These are phyloP conservation scores for Styphnolobium japonicum DNA, from an alignment of 306 rosid genomes.

Conservation along the genomic window DNA sequence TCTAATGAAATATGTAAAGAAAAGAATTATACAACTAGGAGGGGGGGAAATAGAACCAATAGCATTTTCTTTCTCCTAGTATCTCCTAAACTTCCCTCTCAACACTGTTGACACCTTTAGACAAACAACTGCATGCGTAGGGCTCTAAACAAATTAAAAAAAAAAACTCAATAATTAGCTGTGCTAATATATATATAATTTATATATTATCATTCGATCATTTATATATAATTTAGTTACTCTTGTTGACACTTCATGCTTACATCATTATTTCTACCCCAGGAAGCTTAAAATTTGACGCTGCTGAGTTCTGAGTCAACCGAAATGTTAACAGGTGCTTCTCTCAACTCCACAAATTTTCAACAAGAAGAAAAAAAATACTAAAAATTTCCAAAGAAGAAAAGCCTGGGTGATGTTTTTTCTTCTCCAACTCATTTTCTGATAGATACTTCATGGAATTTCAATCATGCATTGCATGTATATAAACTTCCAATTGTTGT, in stretches of 20 bases:
- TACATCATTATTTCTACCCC: slow-evolving; percentile 8
- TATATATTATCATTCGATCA: background rate
- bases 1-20: background rate
- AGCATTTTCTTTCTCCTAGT: background rate
- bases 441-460: background rate
- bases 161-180: background rate
- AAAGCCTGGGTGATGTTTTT: background rate
- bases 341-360: background rate
- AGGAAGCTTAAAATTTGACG: background rate
- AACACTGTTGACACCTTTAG: background rate
- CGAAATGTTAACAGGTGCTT: slow-evolving; percentile 4
- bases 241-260: slow-evolving; percentile 13
- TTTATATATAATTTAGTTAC: background rate
- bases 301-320: slow-evolving; percentile 12
- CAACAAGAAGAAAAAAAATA: background rate
- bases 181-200: background rate
- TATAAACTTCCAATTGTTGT: background rate
- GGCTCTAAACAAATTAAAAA: background rate
- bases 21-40: background rate
- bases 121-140: background rate
- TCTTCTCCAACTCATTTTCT: background rate
- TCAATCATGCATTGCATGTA: background rate
- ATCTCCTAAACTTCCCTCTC: background rate
- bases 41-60: background rate
- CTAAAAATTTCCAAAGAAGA: background rate